Evolutionary conservation across 2,329 filamentous ascomycete genomes (phyloP).

Genomic region (Lecanicillium sp.): DNA sequence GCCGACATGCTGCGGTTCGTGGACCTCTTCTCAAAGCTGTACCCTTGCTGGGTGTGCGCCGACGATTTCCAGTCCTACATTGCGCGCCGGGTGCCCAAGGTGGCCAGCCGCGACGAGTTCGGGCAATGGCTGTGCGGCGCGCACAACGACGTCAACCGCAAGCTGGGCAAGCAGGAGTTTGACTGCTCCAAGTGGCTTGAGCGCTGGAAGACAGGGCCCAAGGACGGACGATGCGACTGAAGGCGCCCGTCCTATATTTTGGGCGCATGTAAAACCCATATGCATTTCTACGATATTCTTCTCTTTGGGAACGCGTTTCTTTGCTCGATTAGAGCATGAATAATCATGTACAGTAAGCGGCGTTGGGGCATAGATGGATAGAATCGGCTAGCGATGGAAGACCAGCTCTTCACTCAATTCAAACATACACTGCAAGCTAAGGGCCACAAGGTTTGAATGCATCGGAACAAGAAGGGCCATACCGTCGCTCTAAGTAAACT

Average conservation of each 20-base stretch:
- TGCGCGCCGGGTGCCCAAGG: slow-evolving; percentile 58
- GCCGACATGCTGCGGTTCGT: slow-evolving; percentile 73
- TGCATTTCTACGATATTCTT: too few relatives aligned
- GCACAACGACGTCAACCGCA: slow-evolving; percentile 81
- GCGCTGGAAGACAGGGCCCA: slow-evolving; percentile 89
- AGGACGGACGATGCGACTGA: slow-evolving; percentile 57
- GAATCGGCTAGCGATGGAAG: background rate
- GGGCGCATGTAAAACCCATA: too few relatives aligned
- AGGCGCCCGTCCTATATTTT: background rate
- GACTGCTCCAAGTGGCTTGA: slow-evolving; percentile 90
- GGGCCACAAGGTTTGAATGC: too few relatives aligned
- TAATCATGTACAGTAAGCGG: background rate
- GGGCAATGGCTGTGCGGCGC: slow-evolving; percentile 79
- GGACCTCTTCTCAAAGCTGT: slow-evolving; percentile 72
- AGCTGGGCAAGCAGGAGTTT: slow-evolving; percentile 85
- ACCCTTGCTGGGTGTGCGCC: slow-evolving; percentile 94
- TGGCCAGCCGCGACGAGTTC: slow-evolving; percentile 60
- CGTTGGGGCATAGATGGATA: background rate
- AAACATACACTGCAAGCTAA: background rate
- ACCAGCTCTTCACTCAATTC: background rate
- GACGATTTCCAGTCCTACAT: slow-evolving; percentile 86
- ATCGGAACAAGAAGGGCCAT: too few relatives aligned
- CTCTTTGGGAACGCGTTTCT: too few relatives aligned
- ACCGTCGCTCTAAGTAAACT: too few relatives aligned
- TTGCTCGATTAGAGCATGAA: too few relatives aligned